These are phyloP conservation scores for Myrica gale DNA, from an alignment of 306 rosid species.

Conservation along the genomic window DNA sequence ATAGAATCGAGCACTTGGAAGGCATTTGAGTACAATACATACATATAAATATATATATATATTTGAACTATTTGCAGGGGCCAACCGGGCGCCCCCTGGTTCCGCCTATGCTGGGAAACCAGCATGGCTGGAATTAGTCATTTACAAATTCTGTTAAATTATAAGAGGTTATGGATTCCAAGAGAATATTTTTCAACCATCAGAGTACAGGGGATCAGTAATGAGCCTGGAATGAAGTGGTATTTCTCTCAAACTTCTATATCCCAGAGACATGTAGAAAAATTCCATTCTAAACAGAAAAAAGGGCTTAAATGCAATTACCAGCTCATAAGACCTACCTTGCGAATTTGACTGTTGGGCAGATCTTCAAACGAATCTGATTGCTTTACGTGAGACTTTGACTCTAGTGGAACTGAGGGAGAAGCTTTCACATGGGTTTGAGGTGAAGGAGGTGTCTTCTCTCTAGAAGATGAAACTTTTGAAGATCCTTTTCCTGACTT, in stretches of 20 bases:
- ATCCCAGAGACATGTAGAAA: not conserved
- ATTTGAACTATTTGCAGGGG: too few relatives aligned
- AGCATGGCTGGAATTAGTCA: not conserved
- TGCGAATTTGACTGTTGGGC: constrained; percentile 89
- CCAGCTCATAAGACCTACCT: constrained; percentile 48
- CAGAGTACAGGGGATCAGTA: not conserved
- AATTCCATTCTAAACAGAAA: not conserved
- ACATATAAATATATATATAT: too few relatives aligned
- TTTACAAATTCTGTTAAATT: not conserved
- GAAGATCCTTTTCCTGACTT: constrained; percentile 66
- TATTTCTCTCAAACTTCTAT: not conserved
- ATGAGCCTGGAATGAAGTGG: not conserved
- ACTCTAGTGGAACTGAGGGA: constrained; percentile 36
- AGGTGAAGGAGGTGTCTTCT: constrained; percentile 46
- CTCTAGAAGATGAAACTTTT: constrained; percentile 55
- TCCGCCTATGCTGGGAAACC: not conserved
- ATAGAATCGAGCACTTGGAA: too few relatives aligned
- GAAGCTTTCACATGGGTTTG: constrained; percentile 43
- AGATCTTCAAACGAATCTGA: constrained; percentile 75
- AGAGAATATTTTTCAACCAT: not conserved
- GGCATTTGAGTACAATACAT: too few relatives aligned
- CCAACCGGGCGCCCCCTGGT: too few relatives aligned
- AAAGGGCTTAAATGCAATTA: constrained; percentile 13
- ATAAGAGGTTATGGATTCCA: not conserved
- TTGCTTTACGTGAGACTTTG: constrained; percentile 50